phyloP scores from a whole-genome alignment of 495 filamentous ascomycete genomes.

The Echria macrotheca region DNA sequence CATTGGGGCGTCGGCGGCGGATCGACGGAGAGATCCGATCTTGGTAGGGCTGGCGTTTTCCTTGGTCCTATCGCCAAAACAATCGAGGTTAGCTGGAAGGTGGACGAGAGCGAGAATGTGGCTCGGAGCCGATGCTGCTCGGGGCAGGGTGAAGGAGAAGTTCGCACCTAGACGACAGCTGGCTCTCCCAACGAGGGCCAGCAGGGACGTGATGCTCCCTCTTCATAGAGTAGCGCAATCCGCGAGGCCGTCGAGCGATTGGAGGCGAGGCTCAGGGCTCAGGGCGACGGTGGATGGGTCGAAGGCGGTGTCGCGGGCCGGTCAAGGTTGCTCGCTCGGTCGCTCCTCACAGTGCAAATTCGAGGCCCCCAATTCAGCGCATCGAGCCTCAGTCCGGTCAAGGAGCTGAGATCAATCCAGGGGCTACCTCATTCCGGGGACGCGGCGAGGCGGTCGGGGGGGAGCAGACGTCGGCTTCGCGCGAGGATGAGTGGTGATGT shows the following conservation, averaged over 20 bases:
- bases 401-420: constrained; percentile 46
- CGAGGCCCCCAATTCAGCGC: constrained; percentile 9
- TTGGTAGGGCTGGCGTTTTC: constrained; percentile 39
- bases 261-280: constrained; percentile 15
- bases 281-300: too few relatives aligned
- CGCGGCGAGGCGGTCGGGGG: constrained; percentile 18
- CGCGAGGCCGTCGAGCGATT: constrained; percentile 18
- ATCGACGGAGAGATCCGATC: constrained; percentile 28
- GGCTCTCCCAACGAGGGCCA: constrained; percentile 51
- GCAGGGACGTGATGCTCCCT: constrained; percentile 49
- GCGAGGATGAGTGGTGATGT: too few relatives aligned
- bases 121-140: not conserved
- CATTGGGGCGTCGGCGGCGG: constrained; percentile 48
- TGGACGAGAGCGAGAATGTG: not conserved
- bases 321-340: too few relatives aligned
- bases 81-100: constrained; percentile 17
- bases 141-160: constrained; percentile 11
- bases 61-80: constrained; percentile 32
- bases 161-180: constrained; percentile 43
- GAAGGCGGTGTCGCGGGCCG: too few relatives aligned
- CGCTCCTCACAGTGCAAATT: constrained; percentile 9
- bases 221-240: constrained; percentile 39
- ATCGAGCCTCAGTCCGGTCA: constrained; percentile 45
- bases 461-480: too few relatives aligned
- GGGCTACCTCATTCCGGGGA: constrained; percentile 48